Evolutionary conservation across 345 rosid species (phyloP).

Genomic region (Arabis hirsuta): DNA sequence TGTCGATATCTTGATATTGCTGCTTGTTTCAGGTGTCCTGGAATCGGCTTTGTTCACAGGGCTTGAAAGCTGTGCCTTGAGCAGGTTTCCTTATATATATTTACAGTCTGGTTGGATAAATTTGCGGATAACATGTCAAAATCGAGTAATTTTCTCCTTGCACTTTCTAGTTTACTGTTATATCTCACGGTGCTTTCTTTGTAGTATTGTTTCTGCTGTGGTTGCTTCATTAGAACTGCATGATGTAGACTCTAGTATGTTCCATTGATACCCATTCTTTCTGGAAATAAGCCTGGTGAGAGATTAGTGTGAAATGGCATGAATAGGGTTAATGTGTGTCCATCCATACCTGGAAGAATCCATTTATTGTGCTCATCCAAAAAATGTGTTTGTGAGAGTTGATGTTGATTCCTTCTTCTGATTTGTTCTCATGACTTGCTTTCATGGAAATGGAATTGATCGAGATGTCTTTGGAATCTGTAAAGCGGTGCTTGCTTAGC

Average conservation of each 20-base stretch:
- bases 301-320: slow-evolving; percentile 25
- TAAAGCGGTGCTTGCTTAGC: slow-evolving; percentile 7
- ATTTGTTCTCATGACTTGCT: slow-evolving; percentile 26
- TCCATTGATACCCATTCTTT: slow-evolving; percentile 4
- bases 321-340: slow-evolving; percentile 2
- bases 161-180: neutral
- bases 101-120: slow-evolving; percentile 12
- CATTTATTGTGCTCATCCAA: slow-evolving; percentile 1
- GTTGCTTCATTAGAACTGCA: slow-evolving; percentile 18
- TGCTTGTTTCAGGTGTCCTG: slow-evolving; percentile 42
- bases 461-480: slow-evolving; percentile 5
- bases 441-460: slow-evolving; percentile 7
- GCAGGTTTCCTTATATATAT: slow-evolving; percentile 33
- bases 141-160: slow-evolving; percentile 3
- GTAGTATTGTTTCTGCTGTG: slow-evolving; percentile 6
- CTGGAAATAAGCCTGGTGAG: slow-evolving; percentile 11
- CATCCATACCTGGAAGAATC: neutral
- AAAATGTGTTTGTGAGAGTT: neutral
- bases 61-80: slow-evolving; percentile 33
- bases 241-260: slow-evolving; percentile 1
- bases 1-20: slow-evolving; percentile 32
- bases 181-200: neutral
- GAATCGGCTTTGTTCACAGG: slow-evolving; percentile 31
- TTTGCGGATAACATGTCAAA: slow-evolving; percentile 19
- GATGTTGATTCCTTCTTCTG: slow-evolving; percentile 14